phyloP scores from a whole-genome alignment of 495 filamentous ascomycete genomes.

The Penicillium egyptiacum region DNA sequence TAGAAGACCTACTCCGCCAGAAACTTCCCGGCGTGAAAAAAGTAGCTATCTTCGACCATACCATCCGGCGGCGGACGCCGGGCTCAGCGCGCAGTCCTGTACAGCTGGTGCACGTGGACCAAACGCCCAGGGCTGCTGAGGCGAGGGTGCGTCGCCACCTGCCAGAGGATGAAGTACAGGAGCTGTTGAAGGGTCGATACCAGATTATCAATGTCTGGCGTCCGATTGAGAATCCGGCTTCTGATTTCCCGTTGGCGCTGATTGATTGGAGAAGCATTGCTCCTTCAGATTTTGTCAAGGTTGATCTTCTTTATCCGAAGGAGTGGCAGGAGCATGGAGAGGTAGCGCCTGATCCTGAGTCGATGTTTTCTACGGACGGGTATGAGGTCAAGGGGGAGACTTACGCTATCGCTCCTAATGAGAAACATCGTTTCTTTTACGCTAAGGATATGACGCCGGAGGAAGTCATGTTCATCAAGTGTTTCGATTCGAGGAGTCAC shows the following conservation, averaged over 20 bases:
- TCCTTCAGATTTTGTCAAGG: constrained; percentile 63
- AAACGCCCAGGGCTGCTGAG: constrained; percentile 61
- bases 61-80: constrained; percentile 64
- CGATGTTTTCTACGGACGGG: constrained; percentile 74
- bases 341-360: constrained; percentile 57
- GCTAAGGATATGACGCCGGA: constrained; percentile 38
- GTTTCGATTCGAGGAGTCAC: constrained; percentile 62
- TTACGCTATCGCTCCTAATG: constrained; percentile 14
- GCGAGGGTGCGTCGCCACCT: constrained; percentile 65
- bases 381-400: constrained; percentile 27
- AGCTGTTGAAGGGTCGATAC: constrained; percentile 61
- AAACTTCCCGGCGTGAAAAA: constrained; percentile 61
- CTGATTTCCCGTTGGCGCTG: constrained; percentile 67
- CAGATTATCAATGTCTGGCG: constrained; percentile 91
- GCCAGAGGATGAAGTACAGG: constrained; percentile 55
- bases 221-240: constrained; percentile 69
- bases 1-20: constrained; percentile 63
- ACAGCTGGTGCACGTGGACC: constrained; percentile 75
- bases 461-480: constrained; percentile 78
- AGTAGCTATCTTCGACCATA: constrained; percentile 85
- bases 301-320: constrained; percentile 72
- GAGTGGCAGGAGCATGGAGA: constrained; percentile 70
- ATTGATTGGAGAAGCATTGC: constrained; percentile 59
- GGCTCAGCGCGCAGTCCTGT: constrained; percentile 62
- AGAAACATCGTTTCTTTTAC: constrained; percentile 15